Conservation (phyloP, 1,139 yeast species). For the Pichia sp. region DNA sequence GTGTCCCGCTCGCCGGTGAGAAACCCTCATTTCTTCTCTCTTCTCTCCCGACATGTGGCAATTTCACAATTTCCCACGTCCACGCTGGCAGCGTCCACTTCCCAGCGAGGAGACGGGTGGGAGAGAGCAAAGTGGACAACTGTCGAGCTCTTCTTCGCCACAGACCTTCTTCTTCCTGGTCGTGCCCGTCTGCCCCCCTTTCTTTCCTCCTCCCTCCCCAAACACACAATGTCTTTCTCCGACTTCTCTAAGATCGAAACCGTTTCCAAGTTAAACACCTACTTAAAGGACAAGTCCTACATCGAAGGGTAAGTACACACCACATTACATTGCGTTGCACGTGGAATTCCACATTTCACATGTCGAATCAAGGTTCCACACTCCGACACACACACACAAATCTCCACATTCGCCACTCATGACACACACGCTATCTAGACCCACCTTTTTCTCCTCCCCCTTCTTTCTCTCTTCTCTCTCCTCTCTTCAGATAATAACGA, state of each 20-base stretch:
- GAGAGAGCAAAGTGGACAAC: no score
- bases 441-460: neutral
- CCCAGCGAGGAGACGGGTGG: no score
- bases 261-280: conserved; percentile 79
- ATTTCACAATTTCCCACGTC: neutral
- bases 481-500: conserved; percentile 23
- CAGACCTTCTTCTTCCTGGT: neutral
- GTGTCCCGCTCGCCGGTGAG: neutral
- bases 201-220: conserved; percentile 6
- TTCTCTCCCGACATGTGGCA: no score
- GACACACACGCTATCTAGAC: neutral
- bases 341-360: no score
- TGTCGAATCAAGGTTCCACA: no score
- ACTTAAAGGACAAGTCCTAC: conserved; percentile 91
- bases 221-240: conserved; percentile 60
- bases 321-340: no score
- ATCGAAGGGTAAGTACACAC: conserved; percentile 76
- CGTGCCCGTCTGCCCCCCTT: neutral
- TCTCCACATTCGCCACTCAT: no score
- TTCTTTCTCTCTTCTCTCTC: conserved; percentile 6
- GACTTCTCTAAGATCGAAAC: conserved; percentile 82
- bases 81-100: no score
- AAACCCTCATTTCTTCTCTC: no score
- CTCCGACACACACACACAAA: no score
- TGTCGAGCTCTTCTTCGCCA: no score